Base-by-base conservation (phyloP, 2,329 filamentous ascomycete species). In the Westerdykella sp. region DNA sequence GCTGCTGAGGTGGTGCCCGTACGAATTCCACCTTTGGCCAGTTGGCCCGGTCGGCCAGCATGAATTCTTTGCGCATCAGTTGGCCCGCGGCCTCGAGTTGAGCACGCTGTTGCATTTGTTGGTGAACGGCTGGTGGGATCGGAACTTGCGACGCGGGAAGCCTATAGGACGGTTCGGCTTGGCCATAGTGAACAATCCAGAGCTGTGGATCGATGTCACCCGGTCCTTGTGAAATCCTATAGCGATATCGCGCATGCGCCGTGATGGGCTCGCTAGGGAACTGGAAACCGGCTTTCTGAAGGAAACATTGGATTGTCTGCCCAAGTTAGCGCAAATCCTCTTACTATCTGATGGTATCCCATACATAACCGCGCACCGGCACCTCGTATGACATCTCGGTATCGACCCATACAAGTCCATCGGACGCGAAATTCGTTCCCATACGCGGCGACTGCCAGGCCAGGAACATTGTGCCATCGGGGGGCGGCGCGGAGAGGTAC, bases 331-430 rank as follows among this genome's bases (percentile, higher is more conserved):
- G 25, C 45, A 23, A 39, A 45, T 34, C 13, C 34, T 34, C 12
- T 21, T 13, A 25, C 7, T 31, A 15, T 11, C 21, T 14, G 25
- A 5, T 7, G 11, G n/a, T 31, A n/a, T 40, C 39, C 55, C 60
- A 16, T 74, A 83, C 80, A 65, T 83, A 85, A 52, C 83, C 83
- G 48, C 74, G 72, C 48, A 83, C 78, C 46, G 94, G 85, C 48
- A 89, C 82, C 50, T 83, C 82, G 54, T 83, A 91, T 35, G 80
- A 79, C 41, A 83, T 77, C 69, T 98, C 91, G 5, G 80, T 78
- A 54, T 89, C 85, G 13, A 83, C 83, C 90, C 90, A 98, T 14
- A 96, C 76, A 65, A 90, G 94, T 37, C 93, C 93, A 71, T 98
- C 91, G 30, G 85, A 95, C 7, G 91, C 83, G 62, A 90, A 95